Conservation (phyloP, 208 protist species). For the Crithidia bombi region DNA sequence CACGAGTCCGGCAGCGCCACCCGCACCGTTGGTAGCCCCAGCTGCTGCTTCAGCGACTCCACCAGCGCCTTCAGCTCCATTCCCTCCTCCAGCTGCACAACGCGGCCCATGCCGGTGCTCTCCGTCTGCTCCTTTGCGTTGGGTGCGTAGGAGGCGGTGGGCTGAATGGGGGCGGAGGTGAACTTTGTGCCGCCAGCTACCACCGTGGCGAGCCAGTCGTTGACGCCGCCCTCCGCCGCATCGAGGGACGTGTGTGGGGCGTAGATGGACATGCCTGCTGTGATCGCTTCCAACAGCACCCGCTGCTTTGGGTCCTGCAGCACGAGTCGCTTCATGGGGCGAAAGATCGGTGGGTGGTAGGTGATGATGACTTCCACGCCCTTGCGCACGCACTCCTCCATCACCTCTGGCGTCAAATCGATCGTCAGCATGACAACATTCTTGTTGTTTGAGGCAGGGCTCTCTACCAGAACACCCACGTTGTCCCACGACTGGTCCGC, state of each 20-base stretch:
- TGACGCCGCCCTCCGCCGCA: slow-evolving; percentile 81
- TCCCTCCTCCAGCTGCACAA: slow-evolving; percentile 50
- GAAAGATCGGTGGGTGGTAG: slow-evolving; percentile 93
- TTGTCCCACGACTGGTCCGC: slow-evolving; percentile 94
- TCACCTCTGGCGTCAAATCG: slow-evolving; percentile 89
- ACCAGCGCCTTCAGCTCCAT: slow-evolving; percentile 57
- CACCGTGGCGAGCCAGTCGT: slow-evolving; percentile 91
- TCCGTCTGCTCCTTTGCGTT: slow-evolving; percentile 32
- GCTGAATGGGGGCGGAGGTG: slow-evolving; percentile 45
- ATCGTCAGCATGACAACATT: slow-evolving; percentile 87
- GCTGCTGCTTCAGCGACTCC: slow-evolving; percentile 58
- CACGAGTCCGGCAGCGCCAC: slow-evolving; percentile 72
- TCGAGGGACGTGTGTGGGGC: slow-evolving; percentile 94
- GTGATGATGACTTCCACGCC: slow-evolving; percentile 83
- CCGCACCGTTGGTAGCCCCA: slow-evolving; percentile 62
- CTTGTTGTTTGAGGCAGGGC: slow-evolving; percentile 48
- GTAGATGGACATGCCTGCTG: slow-evolving; percentile 88
- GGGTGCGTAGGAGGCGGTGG: slow-evolving; percentile 37
- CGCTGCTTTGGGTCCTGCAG: slow-evolving; percentile 71
- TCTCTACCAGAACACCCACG: slow-evolving; percentile 93
- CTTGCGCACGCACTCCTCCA: slow-evolving; percentile 83
- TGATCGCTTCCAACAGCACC: slow-evolving; percentile 68
- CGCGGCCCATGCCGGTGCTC: slow-evolving; percentile 59
- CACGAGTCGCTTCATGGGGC: slow-evolving; percentile 81
- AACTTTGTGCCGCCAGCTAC: slow-evolving; percentile 34